Base-by-base conservation (phyloP, 345 rosid genomes). In the Citrus reticulata region DNA sequence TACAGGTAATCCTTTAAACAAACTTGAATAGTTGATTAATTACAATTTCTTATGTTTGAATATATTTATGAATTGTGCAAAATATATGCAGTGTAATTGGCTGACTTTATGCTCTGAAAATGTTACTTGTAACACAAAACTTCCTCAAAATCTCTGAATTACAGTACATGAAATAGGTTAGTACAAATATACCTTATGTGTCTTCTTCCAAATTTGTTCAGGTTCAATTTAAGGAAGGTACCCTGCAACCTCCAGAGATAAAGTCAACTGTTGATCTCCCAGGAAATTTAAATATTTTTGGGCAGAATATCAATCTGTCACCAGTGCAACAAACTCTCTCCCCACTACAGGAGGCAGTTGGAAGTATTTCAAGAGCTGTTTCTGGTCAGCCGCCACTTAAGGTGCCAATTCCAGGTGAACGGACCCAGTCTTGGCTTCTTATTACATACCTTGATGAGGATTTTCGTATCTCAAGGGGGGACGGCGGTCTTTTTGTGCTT, bases 401-500 rank as follows among this genome's bases (percentile, higher is more conserved):
- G 88, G 71, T 95, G 77, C 97, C 99, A 14, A 88, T 95, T 84
- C 95, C 98, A 1, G 98, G 97, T 7, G 76, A 86, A 59, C 88
- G 87, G 34, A 77, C 89, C 74, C 83, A 78, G 68, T 93, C 99
- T 1, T 95, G 99, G 98, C 96, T 95, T 82, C 86, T 95, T 63
- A 90, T 84, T 68, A 91, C 99, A 10, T 95, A 92, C 81, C 98
- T 95, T 16, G 99, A 95, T 67, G 83, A 89, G 58, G 98, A 95
- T 86, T 76, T 95, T 75, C 89, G 93, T 79, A 95, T 95, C 78
- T 93, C 98, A 29, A 91, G 97, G 80, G 99, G 99, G 17, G 99
- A 95, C 13, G 98, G 99, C 37, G 99, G 99, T 63, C 93, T 95
- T 57, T 95, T 95, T 71, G 92, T 95, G 82, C 99, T 95, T 72